These are phyloP conservation scores for Phlebopus sp. DNA, from an alignment of 1,284 basidiomycete genomes.

Conservation along the genomic window DNA sequence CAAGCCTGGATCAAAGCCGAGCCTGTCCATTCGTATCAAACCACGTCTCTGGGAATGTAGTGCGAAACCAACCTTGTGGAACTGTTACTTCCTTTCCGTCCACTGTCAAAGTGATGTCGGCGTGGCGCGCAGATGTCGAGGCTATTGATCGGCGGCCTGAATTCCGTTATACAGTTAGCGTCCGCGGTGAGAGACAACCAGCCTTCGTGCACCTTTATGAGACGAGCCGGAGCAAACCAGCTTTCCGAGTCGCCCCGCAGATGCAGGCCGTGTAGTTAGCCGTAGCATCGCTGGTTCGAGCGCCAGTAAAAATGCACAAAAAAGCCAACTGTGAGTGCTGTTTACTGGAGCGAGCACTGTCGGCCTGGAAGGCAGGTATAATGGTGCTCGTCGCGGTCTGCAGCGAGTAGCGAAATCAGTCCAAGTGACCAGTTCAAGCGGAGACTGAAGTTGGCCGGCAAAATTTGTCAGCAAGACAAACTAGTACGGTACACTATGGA, in stretches of 20 bases:
- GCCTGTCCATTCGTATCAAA: conserved; percentile 44
- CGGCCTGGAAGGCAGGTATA: conserved; percentile 17
- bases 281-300: conserved; percentile 51
- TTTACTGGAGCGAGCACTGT: conserved; percentile 10
- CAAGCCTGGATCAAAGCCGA: conserved; percentile 97
- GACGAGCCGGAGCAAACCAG: conserved; percentile 46
- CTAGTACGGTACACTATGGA: background rate
- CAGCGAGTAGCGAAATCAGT: conserved; percentile 20
- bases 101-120: conserved; percentile 86
- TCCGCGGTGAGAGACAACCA: background rate
- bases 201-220: conserved; percentile 38
- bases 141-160: conserved; percentile 59
- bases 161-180: conserved; percentile 7
- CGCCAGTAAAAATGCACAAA: conserved; percentile 11
- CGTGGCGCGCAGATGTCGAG: conserved; percentile 62
- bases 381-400: conserved; percentile 28
- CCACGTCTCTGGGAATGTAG: conserved; percentile 1
- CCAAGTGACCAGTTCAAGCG: conserved; percentile 18
- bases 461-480: background rate
- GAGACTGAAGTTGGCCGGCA: conserved; percentile 14
- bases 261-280: conserved; percentile 61
- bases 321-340: conserved; percentile 19
- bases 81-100: conserved; percentile 95
- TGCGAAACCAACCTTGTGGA: conserved; percentile 66
- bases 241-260: conserved; percentile 65